Evolutionary conservation across 768 basidiomycete species (phyloP), one percentile per base, ranked within the genome.

Genomic region (Amanita polypyramis): DNA sequence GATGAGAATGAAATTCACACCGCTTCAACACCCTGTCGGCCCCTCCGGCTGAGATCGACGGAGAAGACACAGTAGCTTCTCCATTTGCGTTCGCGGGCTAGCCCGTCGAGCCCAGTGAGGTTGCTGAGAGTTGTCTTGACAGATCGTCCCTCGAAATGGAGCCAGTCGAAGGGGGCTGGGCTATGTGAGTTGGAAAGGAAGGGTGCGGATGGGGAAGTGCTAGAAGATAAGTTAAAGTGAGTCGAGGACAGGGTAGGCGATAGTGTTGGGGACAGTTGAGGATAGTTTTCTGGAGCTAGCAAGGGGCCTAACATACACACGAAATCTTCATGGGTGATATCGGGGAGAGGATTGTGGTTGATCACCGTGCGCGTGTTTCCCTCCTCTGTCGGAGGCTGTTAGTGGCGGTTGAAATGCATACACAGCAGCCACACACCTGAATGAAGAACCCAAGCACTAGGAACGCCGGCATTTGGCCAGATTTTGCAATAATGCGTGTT

Each of bases 311-410:
- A 69, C 39, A 86, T 65, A 2, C 81, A 75, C 34, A 92, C 80
- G 55, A 91, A 90, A 56, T 92, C 88, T 52, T 90, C 88, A 54
- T 91, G 88, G 0, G 85, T 84, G 52, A 90, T 77, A 53, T 91
- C 89, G 0, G 86, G 89, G 6, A 92, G 70, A 2, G 89, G 87
- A 55, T 91, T 91, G 64, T 92, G 86, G 62, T 92, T 88, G 55
- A 90, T 78, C 43, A 89, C 79, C 10, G 85, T 82, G 34, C 78
- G 75, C 7, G 74, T 64, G 57, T 76, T 72, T 38, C 72, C 73
- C 51, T 84, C 75, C 33, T 67, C 80, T 82, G 52, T 3, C 43
- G 38, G 27, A 49, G 19, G 37, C n/a, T 25, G 43, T 34, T 25
- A 21, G 46, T 6, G 29, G n/a, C 17, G 12, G 36, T 8, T 19